These are phyloP conservation scores for Rheum nobile DNA, from an alignment of 148 eudicot genomes.

Conservation along the genomic window DNA sequence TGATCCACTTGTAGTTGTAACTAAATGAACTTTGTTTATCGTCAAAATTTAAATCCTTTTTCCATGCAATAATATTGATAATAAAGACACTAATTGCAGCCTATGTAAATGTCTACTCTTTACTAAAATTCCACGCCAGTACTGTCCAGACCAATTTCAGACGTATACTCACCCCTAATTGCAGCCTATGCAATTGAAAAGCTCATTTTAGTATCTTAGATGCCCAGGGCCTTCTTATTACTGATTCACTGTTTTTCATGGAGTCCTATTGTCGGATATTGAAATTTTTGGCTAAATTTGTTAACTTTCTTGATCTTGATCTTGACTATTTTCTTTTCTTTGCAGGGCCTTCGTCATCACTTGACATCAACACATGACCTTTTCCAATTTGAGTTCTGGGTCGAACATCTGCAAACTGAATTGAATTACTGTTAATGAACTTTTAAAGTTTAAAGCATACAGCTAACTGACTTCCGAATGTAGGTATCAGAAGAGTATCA, in stretches of 20 bases:
- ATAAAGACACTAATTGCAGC: not conserved
- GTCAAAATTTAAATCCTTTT: not conserved
- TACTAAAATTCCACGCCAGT: not conserved
- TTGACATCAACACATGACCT: conserved; percentile 74
- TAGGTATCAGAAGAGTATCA: conserved; percentile 67
- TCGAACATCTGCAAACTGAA: conserved; percentile 28
- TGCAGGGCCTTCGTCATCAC: conserved; percentile 76
- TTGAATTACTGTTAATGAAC: conserved; percentile 3
- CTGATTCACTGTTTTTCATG: not conserved
- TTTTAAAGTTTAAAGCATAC: not conserved
- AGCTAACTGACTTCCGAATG: conserved; percentile 11
- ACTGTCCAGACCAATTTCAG: not conserved
- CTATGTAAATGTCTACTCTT: not conserved
- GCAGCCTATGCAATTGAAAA: not conserved
- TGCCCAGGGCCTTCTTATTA: not conserved
- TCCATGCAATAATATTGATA: not conserved
- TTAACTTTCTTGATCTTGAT: too few species aligned
- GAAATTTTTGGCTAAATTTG: not conserved
- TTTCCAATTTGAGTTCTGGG: conserved; percentile 87
- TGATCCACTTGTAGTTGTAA: conserved; percentile 1
- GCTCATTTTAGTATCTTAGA: not conserved
- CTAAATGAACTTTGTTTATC: not conserved
- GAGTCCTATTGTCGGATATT: not conserved
- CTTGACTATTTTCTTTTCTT: conserved; percentile 7
- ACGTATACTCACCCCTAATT: not conserved